Conservation (phyloP, 2,329 filamentous ascomycete species). For the Sporothrix phasma region DNA sequence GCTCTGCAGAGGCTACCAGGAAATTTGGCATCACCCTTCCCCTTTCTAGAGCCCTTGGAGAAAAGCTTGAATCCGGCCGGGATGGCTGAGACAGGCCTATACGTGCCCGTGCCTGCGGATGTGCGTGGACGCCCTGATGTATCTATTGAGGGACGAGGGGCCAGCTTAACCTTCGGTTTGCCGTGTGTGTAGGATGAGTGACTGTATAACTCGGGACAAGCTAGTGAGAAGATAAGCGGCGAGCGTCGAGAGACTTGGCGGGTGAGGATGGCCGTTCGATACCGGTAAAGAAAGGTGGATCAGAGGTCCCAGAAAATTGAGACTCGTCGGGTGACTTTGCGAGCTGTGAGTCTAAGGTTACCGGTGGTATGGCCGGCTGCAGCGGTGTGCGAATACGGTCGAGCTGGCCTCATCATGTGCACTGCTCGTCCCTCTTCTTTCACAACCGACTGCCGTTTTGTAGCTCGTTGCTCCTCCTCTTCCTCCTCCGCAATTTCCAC, state of each 20-base stretch:
- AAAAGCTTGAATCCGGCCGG: conserved; percentile 70
- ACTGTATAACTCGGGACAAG: conserved; percentile 41
- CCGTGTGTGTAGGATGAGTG: conserved; percentile 40
- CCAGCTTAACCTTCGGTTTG: conserved; percentile 81
- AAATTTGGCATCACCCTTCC: conserved; percentile 28
- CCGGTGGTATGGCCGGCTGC: conserved; percentile 26
- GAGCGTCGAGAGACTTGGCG: conserved; percentile 35
- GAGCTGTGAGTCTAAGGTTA: conserved; percentile 43
- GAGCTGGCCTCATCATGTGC: conserved; percentile 22
- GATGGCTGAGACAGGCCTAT: conserved; percentile 66
- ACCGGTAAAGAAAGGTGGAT: conserved; percentile 26
- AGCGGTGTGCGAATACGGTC: background rate
- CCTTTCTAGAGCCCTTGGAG: conserved; percentile 46
- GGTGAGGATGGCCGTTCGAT: conserved; percentile 33
- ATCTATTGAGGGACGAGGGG: conserved; percentile 69
- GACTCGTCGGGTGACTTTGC: conserved; percentile 41
- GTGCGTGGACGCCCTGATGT: conserved; percentile 50
- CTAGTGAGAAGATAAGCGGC: conserved; percentile 42
- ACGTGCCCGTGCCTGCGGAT: conserved; percentile 47
- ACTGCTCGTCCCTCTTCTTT: conserved; percentile 33
- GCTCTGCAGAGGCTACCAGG: background rate
- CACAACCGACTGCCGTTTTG: conserved; percentile 48
- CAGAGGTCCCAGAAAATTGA: conserved; percentile 39
- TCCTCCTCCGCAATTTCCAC: conserved; percentile 92
- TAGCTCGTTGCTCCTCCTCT: conserved; percentile 52